Evolutionary conservation across 177 flowering plant genomes (phyloP).

Genomic region (Vitis hybrid): DNA sequence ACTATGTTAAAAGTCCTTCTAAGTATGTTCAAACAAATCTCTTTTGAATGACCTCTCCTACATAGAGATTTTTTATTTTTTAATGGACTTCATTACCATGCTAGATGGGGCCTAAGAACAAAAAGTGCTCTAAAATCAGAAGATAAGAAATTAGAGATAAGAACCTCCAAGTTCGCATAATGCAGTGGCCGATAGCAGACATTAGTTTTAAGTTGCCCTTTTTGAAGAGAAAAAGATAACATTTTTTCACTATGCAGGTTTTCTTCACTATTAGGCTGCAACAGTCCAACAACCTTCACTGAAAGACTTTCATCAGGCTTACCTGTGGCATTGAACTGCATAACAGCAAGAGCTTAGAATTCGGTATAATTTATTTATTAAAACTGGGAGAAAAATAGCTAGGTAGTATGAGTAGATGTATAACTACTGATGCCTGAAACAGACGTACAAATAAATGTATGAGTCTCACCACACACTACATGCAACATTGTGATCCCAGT

Average conservation of each 20-base stretch:
- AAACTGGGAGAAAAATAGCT: neutral
- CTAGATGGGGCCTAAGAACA: neutral
- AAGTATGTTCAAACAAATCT: too few species aligned
- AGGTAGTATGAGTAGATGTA: neutral
- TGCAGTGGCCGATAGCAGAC: constrained; percentile 64
- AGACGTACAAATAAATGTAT: neutral
- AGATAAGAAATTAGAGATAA: constrained; percentile 1
- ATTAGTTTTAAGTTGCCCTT: constrained; percentile 88
- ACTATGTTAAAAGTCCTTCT: too few species aligned
- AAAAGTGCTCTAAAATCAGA: neutral
- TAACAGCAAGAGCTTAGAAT: constrained; percentile 13
- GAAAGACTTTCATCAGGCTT: constrained; percentile 95
- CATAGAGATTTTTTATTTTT: too few species aligned
- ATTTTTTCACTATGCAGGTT: constrained; percentile 43
- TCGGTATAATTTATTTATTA: neutral
- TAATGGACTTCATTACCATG: too few species aligned
- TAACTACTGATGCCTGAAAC: neutral
- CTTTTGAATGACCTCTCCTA: too few species aligned
- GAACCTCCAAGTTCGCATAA: constrained; percentile 84
- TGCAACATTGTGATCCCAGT: neutral
- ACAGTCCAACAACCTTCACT: constrained; percentile 67
- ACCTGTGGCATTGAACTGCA: constrained; percentile 90
- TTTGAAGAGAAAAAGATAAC: constrained; percentile 79
- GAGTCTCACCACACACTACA: neutral
- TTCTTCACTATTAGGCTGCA: constrained; percentile 49